phyloP scores from a whole-genome alignment of 2,329 filamentous ascomycete species.

The Tetracladium maxilliforme region DNA sequence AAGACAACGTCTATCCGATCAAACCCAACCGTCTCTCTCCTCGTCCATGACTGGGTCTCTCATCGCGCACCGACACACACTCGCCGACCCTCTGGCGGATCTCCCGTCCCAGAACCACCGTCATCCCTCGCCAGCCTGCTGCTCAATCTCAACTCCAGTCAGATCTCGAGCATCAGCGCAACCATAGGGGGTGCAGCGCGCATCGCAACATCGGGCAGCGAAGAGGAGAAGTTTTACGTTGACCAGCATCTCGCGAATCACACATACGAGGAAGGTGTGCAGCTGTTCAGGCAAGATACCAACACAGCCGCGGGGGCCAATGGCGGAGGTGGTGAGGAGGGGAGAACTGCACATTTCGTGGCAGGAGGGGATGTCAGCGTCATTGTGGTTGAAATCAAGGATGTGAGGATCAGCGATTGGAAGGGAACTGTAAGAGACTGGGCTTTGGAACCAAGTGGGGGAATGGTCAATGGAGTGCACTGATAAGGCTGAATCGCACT shows the following conservation, averaged over 20 bases:
- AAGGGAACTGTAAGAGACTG: constrained; percentile 88
- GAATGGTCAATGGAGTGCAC: not conserved
- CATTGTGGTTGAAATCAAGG: constrained; percentile 70
- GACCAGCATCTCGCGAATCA: constrained; percentile 82
- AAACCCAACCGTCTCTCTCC: constrained; percentile 78
- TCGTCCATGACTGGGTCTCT: constrained; percentile 98
- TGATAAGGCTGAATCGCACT: too few species aligned
- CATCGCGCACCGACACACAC: constrained; percentile 62
- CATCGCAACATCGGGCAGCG: constrained; percentile 56
- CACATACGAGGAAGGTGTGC: constrained; percentile 54
- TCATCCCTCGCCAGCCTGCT: constrained; percentile 73
- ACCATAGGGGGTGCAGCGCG: constrained; percentile 84
- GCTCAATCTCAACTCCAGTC: constrained; percentile 80
- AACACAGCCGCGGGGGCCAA: constrained; percentile 13
- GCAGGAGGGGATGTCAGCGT: constrained; percentile 75
- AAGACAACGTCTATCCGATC: constrained; percentile 70
- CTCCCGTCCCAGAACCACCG: constrained; percentile 40
- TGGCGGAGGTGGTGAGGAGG: constrained; percentile 11
- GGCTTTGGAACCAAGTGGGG: constrained; percentile 15
- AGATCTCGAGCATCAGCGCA: constrained; percentile 75
- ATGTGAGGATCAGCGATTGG: constrained; percentile 85
- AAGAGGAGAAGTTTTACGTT: constrained; percentile 75
- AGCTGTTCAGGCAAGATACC: constrained; percentile 17
- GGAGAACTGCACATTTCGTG: constrained; percentile 35
- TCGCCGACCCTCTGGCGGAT: constrained; percentile 42